Evolutionary conservation across 192 early-diverging fungal genomes (phyloP).

Genomic region (Podila verticillata): DNA sequence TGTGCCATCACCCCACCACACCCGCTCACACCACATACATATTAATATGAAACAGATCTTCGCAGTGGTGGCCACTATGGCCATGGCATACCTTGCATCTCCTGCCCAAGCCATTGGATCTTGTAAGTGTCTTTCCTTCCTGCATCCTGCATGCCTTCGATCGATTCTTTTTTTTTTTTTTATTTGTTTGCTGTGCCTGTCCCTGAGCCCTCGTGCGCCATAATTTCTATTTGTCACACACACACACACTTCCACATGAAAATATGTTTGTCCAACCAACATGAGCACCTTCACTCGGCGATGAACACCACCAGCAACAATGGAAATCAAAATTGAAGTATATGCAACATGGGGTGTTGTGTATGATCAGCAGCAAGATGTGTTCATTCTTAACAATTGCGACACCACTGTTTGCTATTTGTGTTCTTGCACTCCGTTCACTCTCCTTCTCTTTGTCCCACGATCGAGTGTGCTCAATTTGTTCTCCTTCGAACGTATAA

Average conservation of each 20-base stretch:
- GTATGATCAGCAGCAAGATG: too few relatives aligned
- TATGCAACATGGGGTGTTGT: too few relatives aligned
- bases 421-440: background rate
- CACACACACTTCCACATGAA: too few relatives aligned
- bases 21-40: background rate
- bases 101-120: conserved; percentile 25
- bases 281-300: too few relatives aligned
- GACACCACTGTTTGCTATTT: background rate
- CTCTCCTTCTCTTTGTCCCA: background rate
- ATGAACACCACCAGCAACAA: too few relatives aligned
- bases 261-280: too few relatives aligned
- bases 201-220: too few relatives aligned
- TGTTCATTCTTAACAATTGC: background rate
- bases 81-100: conserved; percentile 10
- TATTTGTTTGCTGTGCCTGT: background rate
- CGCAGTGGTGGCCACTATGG: conserved; percentile 24
- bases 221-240: too few relatives aligned
- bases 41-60: conserved; percentile 23
- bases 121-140: conserved; percentile 7
- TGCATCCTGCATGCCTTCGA: background rate
- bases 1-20: background rate
- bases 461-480: background rate
- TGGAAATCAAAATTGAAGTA: too few relatives aligned
- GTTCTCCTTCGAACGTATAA: background rate
- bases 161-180: background rate